Evolutionary conservation across 208 protist species (phyloP), one percentile per base, ranked within the genome.

Genomic region (Novymonas esmeraldas): DNA sequence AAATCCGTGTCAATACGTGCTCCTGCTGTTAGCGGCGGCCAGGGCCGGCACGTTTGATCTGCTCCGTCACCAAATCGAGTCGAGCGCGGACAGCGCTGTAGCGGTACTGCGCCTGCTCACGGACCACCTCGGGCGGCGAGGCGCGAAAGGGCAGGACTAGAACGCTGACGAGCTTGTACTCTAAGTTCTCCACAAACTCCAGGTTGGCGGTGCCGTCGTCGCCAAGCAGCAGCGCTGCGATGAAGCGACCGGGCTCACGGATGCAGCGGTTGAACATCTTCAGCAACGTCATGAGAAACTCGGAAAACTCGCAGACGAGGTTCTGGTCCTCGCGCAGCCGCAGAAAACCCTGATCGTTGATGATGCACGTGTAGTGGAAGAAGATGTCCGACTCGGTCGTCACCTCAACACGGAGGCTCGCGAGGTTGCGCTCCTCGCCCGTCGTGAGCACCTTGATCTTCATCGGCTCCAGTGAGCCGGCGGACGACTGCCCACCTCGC

Each of bases 91-190:
- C 61, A 18, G 91, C 82, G 55, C 93, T 98, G 80, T 97, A 98
- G 36, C 96, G 82, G 67, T 94, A 98, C 59, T 87, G 81, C 67
- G 95, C 94, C 50, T 97, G 88, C 70, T 97, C 85, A 29, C 95
- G 84, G 42, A 98, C 85, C 18, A 95, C 81, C 33, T 94, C 80
- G 16, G 95, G 89, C 41, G 85, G 68, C n/a, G 92, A 94, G 18
- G 84, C 91, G 14, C 79, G 77, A 64, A 98, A 97, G 5, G 92
- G 87, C 18, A 98, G 73, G 22, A 87, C 83, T 29, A 98, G 65
- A 34, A 98, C 84, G 46, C 96, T 94, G 38, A 98, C 92, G 52
- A 98, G 91, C 68, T 98, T 98, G 82, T 98, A 98, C 72, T 97
- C 89, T 55, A 98, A 78, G 59, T 97, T 98, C 65, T 98, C 93